Conservation (phyloP, 2,329 filamentous ascomycete genomes). For the Claviceps spartinae region DNA sequence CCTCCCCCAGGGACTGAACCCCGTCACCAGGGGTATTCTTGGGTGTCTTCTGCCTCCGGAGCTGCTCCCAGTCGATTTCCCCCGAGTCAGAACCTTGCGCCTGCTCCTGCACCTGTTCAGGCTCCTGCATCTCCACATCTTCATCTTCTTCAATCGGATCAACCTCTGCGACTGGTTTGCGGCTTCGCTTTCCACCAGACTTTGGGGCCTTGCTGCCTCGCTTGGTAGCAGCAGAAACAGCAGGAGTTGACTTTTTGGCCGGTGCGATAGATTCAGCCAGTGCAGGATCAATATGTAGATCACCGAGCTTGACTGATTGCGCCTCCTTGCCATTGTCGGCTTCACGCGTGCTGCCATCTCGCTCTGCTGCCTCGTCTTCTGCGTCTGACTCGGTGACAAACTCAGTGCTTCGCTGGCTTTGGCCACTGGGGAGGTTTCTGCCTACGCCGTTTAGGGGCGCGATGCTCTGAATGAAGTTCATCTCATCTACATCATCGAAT, state of each 20-base stretch:
- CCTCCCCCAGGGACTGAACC: constrained; percentile 10
- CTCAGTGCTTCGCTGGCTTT: constrained; percentile 13
- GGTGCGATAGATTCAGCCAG: constrained; percentile 10
- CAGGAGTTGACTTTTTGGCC: constrained; percentile 15
- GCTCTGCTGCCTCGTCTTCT: constrained; percentile 10
- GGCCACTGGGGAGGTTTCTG: background rate
- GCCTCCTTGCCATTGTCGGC: constrained; percentile 1
- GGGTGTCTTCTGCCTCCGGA: constrained; percentile 16
- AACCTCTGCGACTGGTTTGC: constrained; percentile 13
- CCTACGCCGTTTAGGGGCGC: background rate
- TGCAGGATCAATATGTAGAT: constrained; percentile 21
- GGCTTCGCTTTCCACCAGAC: constrained; percentile 10
- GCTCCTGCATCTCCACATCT: constrained; percentile 2
- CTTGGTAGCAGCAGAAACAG: constrained; percentile 10
- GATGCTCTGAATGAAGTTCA: constrained; percentile 15
- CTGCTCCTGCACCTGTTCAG: constrained; percentile 7
- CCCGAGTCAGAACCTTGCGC: constrained; percentile 11
- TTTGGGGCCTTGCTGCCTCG: constrained; percentile 13
- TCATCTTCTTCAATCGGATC: constrained; percentile 21
- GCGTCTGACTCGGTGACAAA: constrained; percentile 18
- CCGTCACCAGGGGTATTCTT: constrained; percentile 8
- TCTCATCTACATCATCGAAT: constrained; percentile 21
- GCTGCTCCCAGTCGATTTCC: constrained; percentile 13
- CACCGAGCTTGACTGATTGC: constrained; percentile 9
- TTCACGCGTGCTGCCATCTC: constrained; percentile 8